These are phyloP conservation scores for Vaccinium macrocarpon DNA, from an alignment of 148 eudicot species.

Conservation along the genomic window DNA sequence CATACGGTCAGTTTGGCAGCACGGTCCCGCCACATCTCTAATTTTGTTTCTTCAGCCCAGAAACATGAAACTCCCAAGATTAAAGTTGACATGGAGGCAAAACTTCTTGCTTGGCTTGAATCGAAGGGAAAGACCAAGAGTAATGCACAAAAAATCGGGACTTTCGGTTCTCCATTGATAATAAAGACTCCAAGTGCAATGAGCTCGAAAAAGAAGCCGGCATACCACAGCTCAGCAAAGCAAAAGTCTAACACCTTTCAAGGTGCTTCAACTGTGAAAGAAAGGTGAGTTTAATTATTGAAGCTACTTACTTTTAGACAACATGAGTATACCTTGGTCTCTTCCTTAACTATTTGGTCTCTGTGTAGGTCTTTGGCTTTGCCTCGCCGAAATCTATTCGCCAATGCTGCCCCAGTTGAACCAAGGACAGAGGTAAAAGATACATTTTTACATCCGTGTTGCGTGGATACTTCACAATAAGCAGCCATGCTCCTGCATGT, in stretches of 20 bases:
- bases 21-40: conserved; percentile 74
- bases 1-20: conserved; percentile 93
- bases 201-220: conserved; percentile 42
- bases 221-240: conserved; percentile 34
- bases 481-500: not conserved
- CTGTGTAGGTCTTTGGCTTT: conserved; percentile 29
- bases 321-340: not conserved
- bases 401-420: conserved; percentile 27
- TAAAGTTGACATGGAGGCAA: conserved; percentile 83
- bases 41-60: conserved; percentile 50
- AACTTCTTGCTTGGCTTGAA: conserved; percentile 81
- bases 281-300: conserved; percentile 32
- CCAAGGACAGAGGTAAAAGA: conserved; percentile 29
- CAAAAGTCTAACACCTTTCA: conserved; percentile 29
- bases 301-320: not conserved
- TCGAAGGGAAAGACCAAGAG: conserved; percentile 83
- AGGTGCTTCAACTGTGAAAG: conserved; percentile 26
- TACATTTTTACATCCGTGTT: not conserved
- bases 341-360: not conserved
- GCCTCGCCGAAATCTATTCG: conserved; percentile 48
- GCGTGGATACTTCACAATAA: not conserved
- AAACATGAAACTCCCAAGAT: conserved; percentile 52
- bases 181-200: conserved; percentile 47
- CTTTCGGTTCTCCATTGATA: conserved; percentile 46
- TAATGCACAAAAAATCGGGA: conserved; percentile 39